Evolutionary conservation across 108 stramenopile genomes (phyloP).

Genomic region (Phaeodactylum tricornutum): DNA sequence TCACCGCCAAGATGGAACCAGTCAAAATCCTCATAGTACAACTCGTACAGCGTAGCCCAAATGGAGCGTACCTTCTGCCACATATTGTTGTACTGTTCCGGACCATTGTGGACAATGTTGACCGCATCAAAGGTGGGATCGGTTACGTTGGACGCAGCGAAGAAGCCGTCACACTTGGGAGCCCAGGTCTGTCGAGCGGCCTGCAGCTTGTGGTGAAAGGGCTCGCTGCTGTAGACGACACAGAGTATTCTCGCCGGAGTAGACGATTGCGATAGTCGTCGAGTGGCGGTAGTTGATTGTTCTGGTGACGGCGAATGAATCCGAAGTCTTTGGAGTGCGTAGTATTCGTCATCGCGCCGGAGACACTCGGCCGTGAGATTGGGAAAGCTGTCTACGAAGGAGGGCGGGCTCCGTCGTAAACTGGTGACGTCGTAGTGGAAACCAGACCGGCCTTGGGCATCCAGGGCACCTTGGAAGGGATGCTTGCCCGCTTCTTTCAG

Average conservation of each 20-base stretch:
- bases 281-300: too few species aligned
- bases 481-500: too few species aligned
- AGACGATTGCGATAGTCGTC: too few species aligned
- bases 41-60: constrained; percentile 18
- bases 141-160: too few species aligned
- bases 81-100: constrained; percentile 63
- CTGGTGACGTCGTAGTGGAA: not conserved
- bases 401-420: not conserved
- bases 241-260: constrained; percentile 8
- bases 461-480: not conserved
- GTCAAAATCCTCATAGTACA: constrained; percentile 26
- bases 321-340: too few species aligned
- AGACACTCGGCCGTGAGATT: not conserved
- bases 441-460: not conserved
- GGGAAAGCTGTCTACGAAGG: not conserved
- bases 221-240: constrained; percentile 5
- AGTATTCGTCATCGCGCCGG: too few species aligned
- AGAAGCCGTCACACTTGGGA: constrained; percentile 75
- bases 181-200: too few species aligned
- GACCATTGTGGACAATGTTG: too few species aligned
- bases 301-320: too few species aligned
- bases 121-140: too few species aligned
- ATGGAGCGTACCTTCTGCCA: constrained; percentile 55
- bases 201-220: constrained; percentile 6
- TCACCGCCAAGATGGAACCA: constrained; percentile 26